Percentiles rank a stretch among this genome's conserved stretches.
Evolutionary conservation across 257 asterid genomes (phyloP).

Genomic region (Coffea eugenioides): DNA sequence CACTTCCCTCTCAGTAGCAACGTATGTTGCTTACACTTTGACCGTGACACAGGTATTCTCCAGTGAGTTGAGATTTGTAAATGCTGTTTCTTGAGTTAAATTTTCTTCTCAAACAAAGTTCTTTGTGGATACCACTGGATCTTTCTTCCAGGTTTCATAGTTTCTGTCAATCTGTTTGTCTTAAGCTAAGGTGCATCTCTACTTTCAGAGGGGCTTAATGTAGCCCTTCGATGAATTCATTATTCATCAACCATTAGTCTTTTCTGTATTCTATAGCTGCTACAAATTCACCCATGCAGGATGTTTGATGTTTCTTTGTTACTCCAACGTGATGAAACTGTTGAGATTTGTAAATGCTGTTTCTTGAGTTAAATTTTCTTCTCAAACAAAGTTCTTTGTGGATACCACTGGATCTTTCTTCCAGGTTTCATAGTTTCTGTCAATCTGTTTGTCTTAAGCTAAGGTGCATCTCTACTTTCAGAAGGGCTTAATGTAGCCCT

Average conservation of each 20-base stretch:
- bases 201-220: not conserved
- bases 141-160: not conserved
- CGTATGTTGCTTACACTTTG: constrained; percentile 80
- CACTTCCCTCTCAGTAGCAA: constrained; percentile 83
- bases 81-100: not conserved
- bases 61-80: not conserved
- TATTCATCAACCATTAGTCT: not conserved
- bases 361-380: not conserved
- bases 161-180: not conserved
- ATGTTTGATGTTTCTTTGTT: not conserved
- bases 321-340: constrained; percentile 9
- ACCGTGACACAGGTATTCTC: constrained; percentile 76
- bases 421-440: not conserved
- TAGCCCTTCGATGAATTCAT: not conserved
- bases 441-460: not conserved
- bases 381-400: not conserved
- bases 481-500: not conserved
- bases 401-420: not conserved
- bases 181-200: not conserved
- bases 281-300: not conserved
- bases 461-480: not conserved
- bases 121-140: not conserved
- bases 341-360: not conserved
- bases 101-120: not conserved
- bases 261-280: not conserved